phyloP scores from a whole-genome alignment of 106 monocot genomes.

The Gastrodia elata region DNA sequence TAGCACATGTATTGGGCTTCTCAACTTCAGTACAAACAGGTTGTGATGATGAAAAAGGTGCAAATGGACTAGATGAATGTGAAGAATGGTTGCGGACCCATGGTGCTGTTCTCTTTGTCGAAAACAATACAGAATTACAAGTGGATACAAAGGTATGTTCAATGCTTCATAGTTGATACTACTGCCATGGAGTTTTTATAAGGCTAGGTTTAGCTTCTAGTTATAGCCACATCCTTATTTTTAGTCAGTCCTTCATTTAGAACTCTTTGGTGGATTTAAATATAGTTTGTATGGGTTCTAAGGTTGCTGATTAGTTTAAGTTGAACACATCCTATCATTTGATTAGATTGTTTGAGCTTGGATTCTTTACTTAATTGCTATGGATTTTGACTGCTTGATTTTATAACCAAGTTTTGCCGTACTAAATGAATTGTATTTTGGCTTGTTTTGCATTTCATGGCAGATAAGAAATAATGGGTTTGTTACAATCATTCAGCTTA shows the following conservation, averaged over 20 bases:
- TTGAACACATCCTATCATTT: neutral
- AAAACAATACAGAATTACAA: conserved; percentile 49
- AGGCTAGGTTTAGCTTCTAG: too few species aligned
- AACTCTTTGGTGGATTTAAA: neutral
- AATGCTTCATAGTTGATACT: neutral
- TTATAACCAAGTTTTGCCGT: neutral
- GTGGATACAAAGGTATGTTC: conserved; percentile 68
- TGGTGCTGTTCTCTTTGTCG: conserved; percentile 56
- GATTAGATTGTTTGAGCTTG: neutral
- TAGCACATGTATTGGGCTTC: conserved; percentile 67
- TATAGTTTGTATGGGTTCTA: neutral
- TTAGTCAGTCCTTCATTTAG: neutral
- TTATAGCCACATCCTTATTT: neutral
- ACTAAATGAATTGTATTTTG: too few species aligned
- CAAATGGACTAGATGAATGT: conserved; percentile 55
- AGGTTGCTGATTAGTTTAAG: neutral
- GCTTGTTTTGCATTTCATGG: too few species aligned
- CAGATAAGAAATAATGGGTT: too few species aligned
- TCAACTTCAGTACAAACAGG: conserved; percentile 13
- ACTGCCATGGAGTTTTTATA: neutral
- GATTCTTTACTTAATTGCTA: neutral
- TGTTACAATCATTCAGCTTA: too few species aligned
- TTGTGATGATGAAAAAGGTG: conserved; percentile 15
- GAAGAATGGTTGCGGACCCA: conserved; percentile 86
- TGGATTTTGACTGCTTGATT: neutral